phyloP scores from a whole-genome alignment of 805 yeast species.

The Metschnikowia amazonensis region DNA sequence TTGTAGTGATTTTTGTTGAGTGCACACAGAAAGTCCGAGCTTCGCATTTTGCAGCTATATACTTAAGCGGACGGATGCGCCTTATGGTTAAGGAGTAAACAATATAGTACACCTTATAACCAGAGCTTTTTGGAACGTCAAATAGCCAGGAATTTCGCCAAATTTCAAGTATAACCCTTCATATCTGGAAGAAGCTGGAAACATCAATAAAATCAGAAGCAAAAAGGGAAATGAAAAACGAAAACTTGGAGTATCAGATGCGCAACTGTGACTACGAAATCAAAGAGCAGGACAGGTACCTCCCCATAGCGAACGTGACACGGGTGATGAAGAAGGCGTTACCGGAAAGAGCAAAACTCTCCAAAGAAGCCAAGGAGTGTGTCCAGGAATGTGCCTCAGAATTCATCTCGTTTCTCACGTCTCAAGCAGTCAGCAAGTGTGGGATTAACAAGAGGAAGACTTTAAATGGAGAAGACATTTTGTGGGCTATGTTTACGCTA shows the following conservation, averaged over 20 bases:
- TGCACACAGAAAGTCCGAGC: slow-evolving; percentile 14
- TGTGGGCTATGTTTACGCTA: slow-evolving; percentile 58
- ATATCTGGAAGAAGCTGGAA: no score
- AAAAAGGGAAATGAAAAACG: not conserved
- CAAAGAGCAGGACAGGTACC: slow-evolving; percentile 42
- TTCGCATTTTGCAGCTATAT: slow-evolving; percentile 19
- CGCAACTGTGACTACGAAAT: slow-evolving; percentile 38
- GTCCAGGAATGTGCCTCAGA: slow-evolving; percentile 70
- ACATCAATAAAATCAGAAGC: no score
- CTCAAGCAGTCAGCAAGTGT: slow-evolving; percentile 63
- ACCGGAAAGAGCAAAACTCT: slow-evolving; percentile 69
- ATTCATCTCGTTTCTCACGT: slow-evolving; percentile 63
- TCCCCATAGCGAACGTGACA: slow-evolving; percentile 52
- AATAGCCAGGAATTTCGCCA: no score
- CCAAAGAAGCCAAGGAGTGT: slow-evolving; percentile 76
- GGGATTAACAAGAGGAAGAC: slow-evolving; percentile 64
- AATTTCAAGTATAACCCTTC: no score
- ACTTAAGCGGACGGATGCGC: slow-evolving; percentile 12
- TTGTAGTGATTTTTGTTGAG: not conserved
- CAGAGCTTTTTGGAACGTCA: no score
- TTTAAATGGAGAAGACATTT: slow-evolving; percentile 65
- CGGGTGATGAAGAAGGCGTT: slow-evolving; percentile 72
- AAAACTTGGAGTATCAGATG: slow-evolving; percentile 7
- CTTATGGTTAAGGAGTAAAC: no score
- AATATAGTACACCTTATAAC: no score